phyloP scores from a whole-genome alignment of 164 flowering plant species.

The Brasenia schreberi region DNA sequence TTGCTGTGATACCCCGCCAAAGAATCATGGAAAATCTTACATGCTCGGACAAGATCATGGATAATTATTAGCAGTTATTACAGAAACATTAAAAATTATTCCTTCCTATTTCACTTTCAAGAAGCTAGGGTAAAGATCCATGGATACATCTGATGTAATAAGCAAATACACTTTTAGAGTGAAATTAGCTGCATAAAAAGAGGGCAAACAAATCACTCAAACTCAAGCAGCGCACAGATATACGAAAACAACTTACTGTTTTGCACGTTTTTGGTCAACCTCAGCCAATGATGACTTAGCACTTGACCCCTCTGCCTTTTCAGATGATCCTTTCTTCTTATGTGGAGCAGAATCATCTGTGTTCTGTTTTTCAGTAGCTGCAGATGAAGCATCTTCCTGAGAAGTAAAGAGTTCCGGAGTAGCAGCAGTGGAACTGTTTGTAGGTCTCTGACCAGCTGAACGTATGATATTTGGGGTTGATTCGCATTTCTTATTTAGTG shows the following conservation, averaged over 20 bases:
- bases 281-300: slow-evolving; percentile 27
- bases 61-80: too few relatives aligned
- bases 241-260: slow-evolving; percentile 43
- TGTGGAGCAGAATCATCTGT: slow-evolving; percentile 18
- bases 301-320: not conserved
- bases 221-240: not conserved
- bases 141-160: not conserved
- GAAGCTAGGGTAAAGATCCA: not conserved
- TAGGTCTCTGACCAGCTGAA: slow-evolving; percentile 22
- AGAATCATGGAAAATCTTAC: too few relatives aligned
- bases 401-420: slow-evolving; percentile 21
- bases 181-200: not conserved
- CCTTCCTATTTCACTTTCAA: not conserved
- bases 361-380: slow-evolving; percentile 29
- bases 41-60: too few relatives aligned
- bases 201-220: not conserved
- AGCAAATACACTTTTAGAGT: not conserved
- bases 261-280: slow-evolving; percentile 67
- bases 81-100: too few relatives aligned
- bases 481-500: slow-evolving; percentile 38
- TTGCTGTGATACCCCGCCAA: too few relatives aligned
- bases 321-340: slow-evolving; percentile 1
- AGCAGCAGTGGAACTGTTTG: slow-evolving; percentile 22
- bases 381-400: slow-evolving; percentile 20
- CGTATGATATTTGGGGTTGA: slow-evolving; percentile 22